phyloP scores from a whole-genome alignment of 108 stramenopile species.

The Skeletonema grethae region DNA sequence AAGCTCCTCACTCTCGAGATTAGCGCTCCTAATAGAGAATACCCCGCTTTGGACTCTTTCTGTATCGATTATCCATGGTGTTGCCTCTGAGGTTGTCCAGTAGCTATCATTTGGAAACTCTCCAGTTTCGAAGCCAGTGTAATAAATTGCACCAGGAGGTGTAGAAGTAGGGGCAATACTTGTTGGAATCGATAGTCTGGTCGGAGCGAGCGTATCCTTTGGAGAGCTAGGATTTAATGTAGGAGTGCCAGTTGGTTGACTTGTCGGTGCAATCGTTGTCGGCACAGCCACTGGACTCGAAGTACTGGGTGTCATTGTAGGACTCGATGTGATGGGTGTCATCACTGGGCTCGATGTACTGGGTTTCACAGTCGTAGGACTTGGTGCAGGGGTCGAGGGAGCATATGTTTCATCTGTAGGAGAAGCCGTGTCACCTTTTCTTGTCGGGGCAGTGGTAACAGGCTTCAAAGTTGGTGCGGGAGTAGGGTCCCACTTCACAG shows the following conservation, averaged over 20 bases:
- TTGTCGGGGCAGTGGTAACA: constrained; percentile 1
- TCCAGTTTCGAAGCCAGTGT: constrained; percentile 10
- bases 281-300: background rate
- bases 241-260: background rate
- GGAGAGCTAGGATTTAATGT: background rate
- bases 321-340: background rate
- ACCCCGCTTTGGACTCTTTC: constrained; percentile 6
- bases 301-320: background rate
- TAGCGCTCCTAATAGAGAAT: constrained; percentile 1
- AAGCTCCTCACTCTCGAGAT: background rate
- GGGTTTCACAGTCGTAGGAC: background rate
- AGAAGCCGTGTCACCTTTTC: background rate
- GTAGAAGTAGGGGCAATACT: constrained; percentile 2
- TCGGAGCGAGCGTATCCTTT: background rate
- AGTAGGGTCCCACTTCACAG: constrained; percentile 11
- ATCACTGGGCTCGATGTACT: background rate
- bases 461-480: constrained; percentile 2
- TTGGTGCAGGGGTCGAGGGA: background rate
- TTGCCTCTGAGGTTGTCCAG: constrained; percentile 1
- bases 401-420: background rate
- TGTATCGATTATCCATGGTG: constrained; percentile 2
- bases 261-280: background rate
- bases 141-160: constrained; percentile 8
- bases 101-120: background rate
- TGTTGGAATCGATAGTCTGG: background rate